Evolutionary conservation across 352 stramenopile genomes (phyloP), one percentile per base, ranked within the genome.

Genomic region (Phytophthora melonis): DNA sequence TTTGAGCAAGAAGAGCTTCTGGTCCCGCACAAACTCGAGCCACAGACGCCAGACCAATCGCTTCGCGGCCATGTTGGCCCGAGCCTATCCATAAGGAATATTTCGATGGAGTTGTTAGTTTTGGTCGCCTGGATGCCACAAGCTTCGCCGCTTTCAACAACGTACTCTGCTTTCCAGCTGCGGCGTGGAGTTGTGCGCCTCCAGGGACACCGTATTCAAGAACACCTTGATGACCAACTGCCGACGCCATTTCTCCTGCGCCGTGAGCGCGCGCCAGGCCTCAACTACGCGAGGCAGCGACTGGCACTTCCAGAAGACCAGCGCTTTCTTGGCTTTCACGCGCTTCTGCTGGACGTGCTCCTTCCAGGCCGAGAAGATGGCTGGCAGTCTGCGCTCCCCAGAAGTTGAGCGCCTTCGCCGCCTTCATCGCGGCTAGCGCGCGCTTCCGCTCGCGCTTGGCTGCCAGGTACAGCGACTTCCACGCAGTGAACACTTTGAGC

Each of bases 1-100:
- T 54, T 92, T 89, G 39, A 94, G 63, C 27, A 95, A 39, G 58
- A 94, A 95, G 11, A 74, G 70, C 59, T 92, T 91, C 45, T 95
- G 86, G 3, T 84, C 63, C 0, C 62, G n/a, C 14, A 82, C 67
- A 58, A 94, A 92, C 41, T 78, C 73, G 34, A 50, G 56, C 89
- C 87, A 96, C 14, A 84, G 59, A 2, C 70, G 68, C 62, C 87
- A 82, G 9, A 92, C 66, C 14, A 92, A 59, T 0, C 76, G 66
- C 64, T 91, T 88, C 0, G 68, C 77, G 6, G 65, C 60, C 2
- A 66, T 11, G 30, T 94, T 92, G 13, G 89, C 85, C 52, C 70
- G 68, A 19, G 49, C 53, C 86, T 92, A 27, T n/a, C n/a, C n/a
- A n/a, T n/a, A 5, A 11, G 30, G 30, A 45, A 4, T 19, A 58